Evolutionary conservation across 352 stramenopile species (phyloP).

Genomic region (Plasmopara muralis): DNA sequence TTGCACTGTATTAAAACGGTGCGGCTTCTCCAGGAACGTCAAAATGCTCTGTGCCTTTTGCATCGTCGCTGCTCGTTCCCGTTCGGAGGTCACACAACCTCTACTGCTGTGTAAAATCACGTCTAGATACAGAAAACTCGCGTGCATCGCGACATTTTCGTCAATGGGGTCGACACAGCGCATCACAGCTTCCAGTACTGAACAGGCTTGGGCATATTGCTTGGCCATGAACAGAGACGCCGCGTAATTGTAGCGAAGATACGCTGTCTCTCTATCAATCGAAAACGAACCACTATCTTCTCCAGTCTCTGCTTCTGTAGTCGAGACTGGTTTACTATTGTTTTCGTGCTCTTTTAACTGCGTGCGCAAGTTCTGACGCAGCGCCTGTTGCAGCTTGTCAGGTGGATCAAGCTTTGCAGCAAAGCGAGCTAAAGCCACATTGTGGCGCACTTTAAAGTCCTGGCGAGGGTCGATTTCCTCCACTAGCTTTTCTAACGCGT

Average conservation of each 20-base stretch:
- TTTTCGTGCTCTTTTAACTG: constrained; percentile 53
- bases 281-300: constrained; percentile 34
- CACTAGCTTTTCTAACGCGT: constrained; percentile 75
- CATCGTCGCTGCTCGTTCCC: constrained; percentile 49
- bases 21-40: constrained; percentile 86
- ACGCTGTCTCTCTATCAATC: constrained; percentile 78
- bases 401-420: constrained; percentile 48
- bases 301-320: constrained; percentile 17
- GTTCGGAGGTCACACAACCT: constrained; percentile 76
- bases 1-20: constrained; percentile 81
- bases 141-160: constrained; percentile 89
- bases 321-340: constrained; percentile 11
- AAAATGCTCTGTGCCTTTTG: constrained; percentile 86
- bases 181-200: constrained; percentile 82
- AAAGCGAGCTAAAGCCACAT: constrained; percentile 68
- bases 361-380: constrained; percentile 58
- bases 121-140: constrained; percentile 90
- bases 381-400: constrained; percentile 70
- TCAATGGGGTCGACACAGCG: constrained; percentile 88
- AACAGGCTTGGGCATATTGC: constrained; percentile 84
- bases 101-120: constrained; percentile 87
- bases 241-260: constrained; percentile 89
- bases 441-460: constrained; percentile 83
- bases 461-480: constrained; percentile 70
- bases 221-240: constrained; percentile 84